phyloP scores from a whole-genome alignment of 495 filamentous ascomycete genomes.

The Aspergillus wentii region DNA sequence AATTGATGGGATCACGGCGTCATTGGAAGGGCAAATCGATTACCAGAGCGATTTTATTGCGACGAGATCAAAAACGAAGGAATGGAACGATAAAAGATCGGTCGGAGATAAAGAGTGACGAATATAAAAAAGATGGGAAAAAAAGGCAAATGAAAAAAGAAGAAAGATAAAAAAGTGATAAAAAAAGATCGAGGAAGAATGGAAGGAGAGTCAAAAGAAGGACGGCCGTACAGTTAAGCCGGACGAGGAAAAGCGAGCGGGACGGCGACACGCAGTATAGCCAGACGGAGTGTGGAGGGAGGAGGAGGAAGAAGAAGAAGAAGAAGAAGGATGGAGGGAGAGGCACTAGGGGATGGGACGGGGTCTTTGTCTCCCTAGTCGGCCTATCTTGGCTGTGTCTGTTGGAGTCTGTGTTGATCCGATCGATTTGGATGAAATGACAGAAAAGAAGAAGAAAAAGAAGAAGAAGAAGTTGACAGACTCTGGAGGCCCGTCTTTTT shows the following conservation, averaged over 20 bases:
- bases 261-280: conserved; percentile 37
- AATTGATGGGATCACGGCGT: conserved; percentile 9
- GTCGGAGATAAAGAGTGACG: conserved; percentile 4
- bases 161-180: conserved; percentile 7
- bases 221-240: background rate
- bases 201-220: conserved; percentile 1
- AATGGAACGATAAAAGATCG: background rate
- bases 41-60: conserved; percentile 2
- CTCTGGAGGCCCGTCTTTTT: too few relatives aligned
- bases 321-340: conserved; percentile 18
- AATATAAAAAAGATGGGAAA: conserved; percentile 11
- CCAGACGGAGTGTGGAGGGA: conserved; percentile 9
- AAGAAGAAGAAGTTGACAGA: background rate
- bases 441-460: background rate
- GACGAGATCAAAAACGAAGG: conserved; percentile 7
- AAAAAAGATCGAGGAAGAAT: conserved; percentile 9
- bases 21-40: conserved; percentile 10
- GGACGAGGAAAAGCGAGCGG: conserved; percentile 34
- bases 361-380: too few relatives aligned
- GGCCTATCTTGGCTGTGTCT: too few relatives aligned
- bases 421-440: too few relatives aligned
- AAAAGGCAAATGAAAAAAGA: conserved; percentile 7
- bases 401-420: too few relatives aligned
- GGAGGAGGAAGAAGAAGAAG: conserved; percentile 6
- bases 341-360: conserved; percentile 8